Base-by-base conservation (phyloP, 768 basidiomycete genomes). In the Strobilomyces confusus region DNA sequence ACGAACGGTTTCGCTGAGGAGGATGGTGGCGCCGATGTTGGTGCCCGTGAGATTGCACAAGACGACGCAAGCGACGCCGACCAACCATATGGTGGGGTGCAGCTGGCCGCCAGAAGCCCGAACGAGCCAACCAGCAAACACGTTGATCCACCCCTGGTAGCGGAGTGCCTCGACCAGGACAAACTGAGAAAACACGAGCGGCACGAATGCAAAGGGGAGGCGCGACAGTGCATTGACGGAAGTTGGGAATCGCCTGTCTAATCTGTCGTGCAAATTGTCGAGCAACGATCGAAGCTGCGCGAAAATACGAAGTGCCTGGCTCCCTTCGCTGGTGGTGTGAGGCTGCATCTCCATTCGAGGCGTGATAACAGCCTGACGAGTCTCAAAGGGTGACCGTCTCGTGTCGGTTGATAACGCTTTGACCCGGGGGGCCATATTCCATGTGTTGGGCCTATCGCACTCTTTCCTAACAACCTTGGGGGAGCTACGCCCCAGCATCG, bases 131-230 rank as follows among this genome's bases (percentile, higher is more conserved):
- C 26, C 8, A 26, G 26, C 26, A 26, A 26, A 26, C 26, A 26
- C 26, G 26, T 26, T 8, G 26, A 26, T 26, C 26, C 26, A 26
- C 26, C 26, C 26, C 4, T 26, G 26, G 26, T 8, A 8, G 8
- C 26, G 26, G 26, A 26, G 26, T 26, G 26, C 26, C 26, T 26
- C 26, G 26, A 26, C 26, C 4, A 26, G 26, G 26, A 26, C 8
- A 8, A 26, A 26, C 26, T 26, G 26, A 26, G 26, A 26, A 26
- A 26, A 26, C 26, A 26, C 4, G 26, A 26, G 26, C 8, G 74
- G 92, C 15, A 97, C 74, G 8, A 97, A 81, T 13, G 83, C 78
- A 54, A 93, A 83, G 1, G 93, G 95, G 0, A 95, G 75, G 19
- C 86, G 80, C 0, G 82, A 78, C 20, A 85, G 71, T 20, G 83